Evolutionary conservation across 305 asterid species (phyloP).

Genomic region (Rubia balearica): DNA sequence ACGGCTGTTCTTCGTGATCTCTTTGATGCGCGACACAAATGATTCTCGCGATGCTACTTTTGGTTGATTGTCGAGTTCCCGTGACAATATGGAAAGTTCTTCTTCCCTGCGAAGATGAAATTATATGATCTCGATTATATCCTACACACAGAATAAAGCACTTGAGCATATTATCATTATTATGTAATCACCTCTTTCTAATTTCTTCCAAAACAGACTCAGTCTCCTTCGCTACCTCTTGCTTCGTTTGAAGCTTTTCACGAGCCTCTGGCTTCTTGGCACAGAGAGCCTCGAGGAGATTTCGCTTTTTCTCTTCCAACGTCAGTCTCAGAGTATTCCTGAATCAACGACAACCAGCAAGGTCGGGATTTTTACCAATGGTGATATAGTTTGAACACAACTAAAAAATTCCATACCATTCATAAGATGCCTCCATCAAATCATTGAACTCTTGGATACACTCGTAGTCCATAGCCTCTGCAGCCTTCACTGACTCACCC

Average conservation of each 20-base stretch:
- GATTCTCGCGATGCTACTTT: constrained; percentile 47
- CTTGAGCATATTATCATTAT: background rate
- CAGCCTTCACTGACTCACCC: constrained; percentile 35
- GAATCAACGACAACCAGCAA: constrained; percentile 22
- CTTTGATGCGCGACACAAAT: constrained; percentile 57
- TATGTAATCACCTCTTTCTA: constrained; percentile 39
- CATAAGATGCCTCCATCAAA: constrained; percentile 36
- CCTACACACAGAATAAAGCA: background rate
- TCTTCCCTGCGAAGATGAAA: constrained; percentile 40
- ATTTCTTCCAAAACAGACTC: constrained; percentile 36
- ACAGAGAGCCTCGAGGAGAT: constrained; percentile 34
- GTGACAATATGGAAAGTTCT: constrained; percentile 39
- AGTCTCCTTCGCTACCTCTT: constrained; percentile 39
- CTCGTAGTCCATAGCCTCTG: constrained; percentile 33
- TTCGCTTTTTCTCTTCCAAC: constrained; percentile 40
- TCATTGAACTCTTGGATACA: constrained; percentile 40
- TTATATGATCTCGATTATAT: background rate
- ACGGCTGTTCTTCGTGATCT: constrained; percentile 78
- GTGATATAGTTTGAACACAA: background rate
- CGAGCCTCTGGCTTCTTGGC: constrained; percentile 39
- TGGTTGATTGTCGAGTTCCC: constrained; percentile 52
- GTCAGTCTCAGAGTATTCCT: constrained; percentile 40
- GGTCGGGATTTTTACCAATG: background rate
- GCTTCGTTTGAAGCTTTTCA: constrained; percentile 36
- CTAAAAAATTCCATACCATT: constrained; percentile 35